These are phyloP conservation scores for Canavalia ensiformis DNA, from an alignment of 306 rosid genomes.

Conservation along the genomic window DNA sequence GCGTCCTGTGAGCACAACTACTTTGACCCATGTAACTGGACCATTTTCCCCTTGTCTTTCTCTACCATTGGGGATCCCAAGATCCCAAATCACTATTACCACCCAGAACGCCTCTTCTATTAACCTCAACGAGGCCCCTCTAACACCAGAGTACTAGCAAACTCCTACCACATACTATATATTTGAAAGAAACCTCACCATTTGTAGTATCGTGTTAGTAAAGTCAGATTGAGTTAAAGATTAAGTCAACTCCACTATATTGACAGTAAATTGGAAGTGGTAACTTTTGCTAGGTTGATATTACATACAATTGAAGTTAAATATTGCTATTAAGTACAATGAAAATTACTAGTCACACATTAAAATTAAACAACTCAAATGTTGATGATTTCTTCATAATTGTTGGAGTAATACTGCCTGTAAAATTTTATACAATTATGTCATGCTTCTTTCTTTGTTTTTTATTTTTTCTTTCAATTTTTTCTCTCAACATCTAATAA, in stretches of 20 bases:
- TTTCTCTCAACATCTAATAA: not conserved
- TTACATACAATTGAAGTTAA: not conserved
- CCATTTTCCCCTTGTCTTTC: too few species aligned
- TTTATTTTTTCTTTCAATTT: not conserved
- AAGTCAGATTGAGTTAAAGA: conserved; percentile 8
- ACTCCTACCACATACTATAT: conserved; percentile 5
- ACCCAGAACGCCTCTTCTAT: conserved; percentile 45
- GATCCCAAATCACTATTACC: conserved; percentile 34
- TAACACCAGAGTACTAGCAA: not conserved
- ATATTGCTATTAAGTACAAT: not conserved
- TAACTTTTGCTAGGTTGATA: not conserved
- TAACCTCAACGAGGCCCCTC: conserved; percentile 76
- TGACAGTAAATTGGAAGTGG: conserved; percentile 14
- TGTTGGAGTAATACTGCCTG: not conserved
- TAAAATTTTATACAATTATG: not conserved
- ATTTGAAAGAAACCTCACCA: conserved; percentile 44
- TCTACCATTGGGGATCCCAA: too few species aligned
- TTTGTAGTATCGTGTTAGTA: conserved; percentile 34
- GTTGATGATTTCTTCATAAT: not conserved
- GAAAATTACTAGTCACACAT: not conserved
- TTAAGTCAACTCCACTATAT: conserved; percentile 2
- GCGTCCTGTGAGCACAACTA: conserved; percentile 64
- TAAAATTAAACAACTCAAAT: conserved; percentile 10
- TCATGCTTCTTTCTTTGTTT: not conserved
- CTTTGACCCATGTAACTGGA: conserved; percentile 54